Conservation (phyloP, 2,329 filamentous ascomycete genomes). For the Neodidymelliopsis sp. region DNA sequence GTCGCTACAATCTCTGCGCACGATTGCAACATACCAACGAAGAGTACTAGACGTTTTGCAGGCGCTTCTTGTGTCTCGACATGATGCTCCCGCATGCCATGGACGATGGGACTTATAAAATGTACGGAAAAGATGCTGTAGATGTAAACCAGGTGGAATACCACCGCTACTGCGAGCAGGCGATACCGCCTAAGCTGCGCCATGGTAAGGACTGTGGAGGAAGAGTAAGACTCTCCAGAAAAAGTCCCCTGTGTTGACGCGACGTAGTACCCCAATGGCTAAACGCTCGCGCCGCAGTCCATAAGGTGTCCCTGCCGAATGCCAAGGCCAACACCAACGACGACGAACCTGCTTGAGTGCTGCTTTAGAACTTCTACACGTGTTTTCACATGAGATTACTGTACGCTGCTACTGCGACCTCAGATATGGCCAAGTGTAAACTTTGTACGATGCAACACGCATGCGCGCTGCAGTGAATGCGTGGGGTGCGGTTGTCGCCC, state of each 20-base stretch:
- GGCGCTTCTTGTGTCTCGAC: conserved; percentile 77
- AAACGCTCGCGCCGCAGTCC: conserved; percentile 13
- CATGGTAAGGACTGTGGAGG: conserved; percentile 45
- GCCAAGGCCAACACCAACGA: conserved; percentile 17
- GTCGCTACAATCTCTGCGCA: neutral
- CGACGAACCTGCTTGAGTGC: neutral
- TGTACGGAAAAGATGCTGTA: conserved; percentile 98
- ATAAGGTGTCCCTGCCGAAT: conserved; percentile 31
- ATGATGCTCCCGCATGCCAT: conserved; percentile 85
- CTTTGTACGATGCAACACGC: neutral
- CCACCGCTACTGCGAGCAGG: conserved; percentile 86
- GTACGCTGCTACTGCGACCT: no score
- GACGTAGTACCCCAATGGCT: conserved; percentile 39
- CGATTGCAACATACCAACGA: conserved; percentile 71
- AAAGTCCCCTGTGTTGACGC: conserved; percentile 29
- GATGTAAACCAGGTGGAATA: conserved; percentile 94
- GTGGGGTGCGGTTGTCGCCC: conserved; percentile 12
- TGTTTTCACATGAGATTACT: no score
- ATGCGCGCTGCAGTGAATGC: neutral
- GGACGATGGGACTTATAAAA: conserved; percentile 96
- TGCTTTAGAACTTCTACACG: neutral
- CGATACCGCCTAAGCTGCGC: conserved; percentile 72
- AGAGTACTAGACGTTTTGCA: conserved; percentile 88
- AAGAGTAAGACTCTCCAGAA: conserved; percentile 38
- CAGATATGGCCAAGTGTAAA: no score